Evolutionary conservation across 2,329 filamentous ascomycete species (phyloP).

Genomic region (Apiospora saccharicola): DNA sequence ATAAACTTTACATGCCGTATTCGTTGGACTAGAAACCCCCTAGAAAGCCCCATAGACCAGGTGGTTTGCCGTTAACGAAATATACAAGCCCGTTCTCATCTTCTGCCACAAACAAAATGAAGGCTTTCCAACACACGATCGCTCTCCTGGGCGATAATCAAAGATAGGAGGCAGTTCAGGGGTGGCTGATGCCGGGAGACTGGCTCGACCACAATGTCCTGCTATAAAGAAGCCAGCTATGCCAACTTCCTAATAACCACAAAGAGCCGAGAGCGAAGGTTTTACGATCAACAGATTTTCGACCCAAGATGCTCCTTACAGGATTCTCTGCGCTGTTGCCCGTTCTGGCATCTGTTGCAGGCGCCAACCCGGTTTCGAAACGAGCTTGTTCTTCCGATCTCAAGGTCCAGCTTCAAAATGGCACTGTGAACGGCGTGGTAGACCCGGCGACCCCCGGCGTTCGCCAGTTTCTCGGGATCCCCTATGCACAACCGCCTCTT

Average conservation of each 20-base stretch:
- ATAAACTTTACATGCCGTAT: neutral
- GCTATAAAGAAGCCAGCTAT: neutral
- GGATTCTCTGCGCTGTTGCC: neutral
- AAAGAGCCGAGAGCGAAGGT: too few species aligned
- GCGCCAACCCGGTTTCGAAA: neutral
- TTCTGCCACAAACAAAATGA: neutral
- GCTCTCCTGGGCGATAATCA: neutral
- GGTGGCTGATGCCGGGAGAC: neutral
- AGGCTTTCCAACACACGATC: neutral
- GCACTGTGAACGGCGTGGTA: neutral
- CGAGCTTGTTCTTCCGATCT: neutral
- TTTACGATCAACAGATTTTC: neutral
- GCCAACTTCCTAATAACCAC: neutral
- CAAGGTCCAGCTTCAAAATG: slow-evolving; percentile 8
- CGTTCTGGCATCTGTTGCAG: neutral
- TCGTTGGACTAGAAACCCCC: neutral
- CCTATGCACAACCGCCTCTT: slow-evolving; percentile 40
- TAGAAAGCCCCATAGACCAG: neutral
- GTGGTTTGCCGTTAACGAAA: neutral
- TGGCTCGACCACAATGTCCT: neutral
- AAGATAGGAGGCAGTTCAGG: neutral
- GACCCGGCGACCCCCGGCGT: slow-evolving; percentile 8
- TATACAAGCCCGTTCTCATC: neutral
- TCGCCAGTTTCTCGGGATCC: slow-evolving; percentile 40
- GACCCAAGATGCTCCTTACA: neutral